Conservation (phyloP, 2,329 filamentous ascomycete genomes). For the Alternaria burnsii region DNA sequence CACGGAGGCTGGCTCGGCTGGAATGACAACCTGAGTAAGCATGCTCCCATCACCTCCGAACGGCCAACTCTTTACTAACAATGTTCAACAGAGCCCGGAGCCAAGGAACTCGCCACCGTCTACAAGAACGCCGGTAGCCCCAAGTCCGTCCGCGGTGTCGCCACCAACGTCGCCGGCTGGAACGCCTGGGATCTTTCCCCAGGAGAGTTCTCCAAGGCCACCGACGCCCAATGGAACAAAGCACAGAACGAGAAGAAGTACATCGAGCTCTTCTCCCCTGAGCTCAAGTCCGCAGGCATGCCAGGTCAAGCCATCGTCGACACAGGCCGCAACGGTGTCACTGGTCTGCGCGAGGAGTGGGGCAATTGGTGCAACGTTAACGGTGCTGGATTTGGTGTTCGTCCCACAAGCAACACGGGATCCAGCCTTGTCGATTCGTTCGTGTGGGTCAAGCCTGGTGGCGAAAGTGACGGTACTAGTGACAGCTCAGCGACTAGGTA, state of each 20-base stretch:
- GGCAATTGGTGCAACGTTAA: slow-evolving; percentile 75
- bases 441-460: slow-evolving; percentile 76
- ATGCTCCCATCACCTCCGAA: slow-evolving; percentile 9
- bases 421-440: slow-evolving; percentile 68
- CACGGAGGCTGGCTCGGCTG: slow-evolving; percentile 74
- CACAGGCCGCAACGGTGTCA: slow-evolving; percentile 66
- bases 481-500: slow-evolving; percentile 58
- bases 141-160: slow-evolving; percentile 60
- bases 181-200: slow-evolving; percentile 61
- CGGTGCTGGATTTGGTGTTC: slow-evolving; percentile 69
- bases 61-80: neutral
- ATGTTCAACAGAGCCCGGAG: slow-evolving; percentile 54
- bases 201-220: slow-evolving; percentile 47
- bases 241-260: slow-evolving; percentile 64
- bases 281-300: slow-evolving; percentile 59
- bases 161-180: slow-evolving; percentile 68
- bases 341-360: slow-evolving; percentile 61
- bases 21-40: slow-evolving; percentile 64
- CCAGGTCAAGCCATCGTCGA: slow-evolving; percentile 65
- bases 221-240: slow-evolving; percentile 51
- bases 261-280: slow-evolving; percentile 60
- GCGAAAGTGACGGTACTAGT: slow-evolving; percentile 61
- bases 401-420: slow-evolving; percentile 68
- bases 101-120: slow-evolving; percentile 58
- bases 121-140: slow-evolving; percentile 60